phyloP scores from a whole-genome alignment of 2,329 filamentous ascomycete genomes.

The Claviceps fusiformis region DNA sequence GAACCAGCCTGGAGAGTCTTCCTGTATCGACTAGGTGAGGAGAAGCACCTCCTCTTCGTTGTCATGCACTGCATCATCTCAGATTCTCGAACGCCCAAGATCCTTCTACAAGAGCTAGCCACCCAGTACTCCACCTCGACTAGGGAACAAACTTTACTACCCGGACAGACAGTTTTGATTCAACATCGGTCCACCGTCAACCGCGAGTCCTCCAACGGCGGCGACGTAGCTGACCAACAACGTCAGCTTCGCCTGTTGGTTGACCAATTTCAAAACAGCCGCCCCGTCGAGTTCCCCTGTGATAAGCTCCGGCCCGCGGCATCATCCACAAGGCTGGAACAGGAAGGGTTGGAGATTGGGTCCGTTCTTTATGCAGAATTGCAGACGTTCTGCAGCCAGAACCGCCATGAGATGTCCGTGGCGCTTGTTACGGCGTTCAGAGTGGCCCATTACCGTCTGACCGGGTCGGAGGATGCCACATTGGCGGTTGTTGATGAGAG shows the following conservation, averaged over 20 bases:
- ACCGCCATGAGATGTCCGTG: neutral
- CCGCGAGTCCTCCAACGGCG: neutral
- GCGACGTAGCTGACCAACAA: neutral
- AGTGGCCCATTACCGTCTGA: constrained; percentile 14
- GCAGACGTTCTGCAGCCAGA: neutral
- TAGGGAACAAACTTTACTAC: neutral
- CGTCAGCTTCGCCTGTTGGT: neutral
- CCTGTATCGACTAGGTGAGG: neutral
- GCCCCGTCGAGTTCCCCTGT: neutral
- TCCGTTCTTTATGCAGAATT: neutral
- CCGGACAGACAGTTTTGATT: neutral
- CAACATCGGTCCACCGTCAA: neutral
- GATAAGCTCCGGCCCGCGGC: neutral
- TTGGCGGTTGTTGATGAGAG: constrained; percentile 12
- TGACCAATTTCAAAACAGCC: neutral
- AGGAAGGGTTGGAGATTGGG: neutral
- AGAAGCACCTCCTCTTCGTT: neutral
- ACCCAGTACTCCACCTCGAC: neutral
- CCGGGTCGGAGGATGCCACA: constrained; percentile 11
- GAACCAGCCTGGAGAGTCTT: neutral
- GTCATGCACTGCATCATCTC: neutral
- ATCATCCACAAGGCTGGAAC: neutral
- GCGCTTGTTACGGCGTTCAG: constrained; percentile 14
- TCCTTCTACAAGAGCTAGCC: neutral
- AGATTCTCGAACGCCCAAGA: neutral